Percentiles rank a stretch among this genome's conserved stretches.
phyloP scores from a whole-genome alignment of 257 asterid species.

The Capsicum baccatum region DNA sequence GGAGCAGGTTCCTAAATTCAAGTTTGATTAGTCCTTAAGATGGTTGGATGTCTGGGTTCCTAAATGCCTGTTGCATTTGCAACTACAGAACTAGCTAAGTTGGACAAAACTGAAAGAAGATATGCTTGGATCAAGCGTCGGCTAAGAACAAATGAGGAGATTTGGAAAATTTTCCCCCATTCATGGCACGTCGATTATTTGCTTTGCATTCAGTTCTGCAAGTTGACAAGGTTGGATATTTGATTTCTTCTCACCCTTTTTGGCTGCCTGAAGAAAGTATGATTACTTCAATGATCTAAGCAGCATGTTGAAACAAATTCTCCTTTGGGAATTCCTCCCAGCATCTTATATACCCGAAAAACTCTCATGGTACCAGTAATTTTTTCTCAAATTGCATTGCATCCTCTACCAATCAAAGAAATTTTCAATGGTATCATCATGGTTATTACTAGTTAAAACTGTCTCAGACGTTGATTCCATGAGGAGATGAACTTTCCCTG shows the following conservation, averaged over 20 bases:
- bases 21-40: constrained; percentile 28
- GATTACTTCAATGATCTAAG: constrained; percentile 4
- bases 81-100: constrained; percentile 77
- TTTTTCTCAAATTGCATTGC: constrained; percentile 18
- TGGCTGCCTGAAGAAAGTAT: neutral
- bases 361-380: neutral
- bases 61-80: constrained; percentile 33
- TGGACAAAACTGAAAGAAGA: constrained; percentile 94
- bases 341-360: constrained; percentile 20
- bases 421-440: constrained; percentile 18
- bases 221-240: constrained; percentile 81
- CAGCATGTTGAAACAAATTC: constrained; percentile 8
- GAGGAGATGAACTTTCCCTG: constrained; percentile 12
- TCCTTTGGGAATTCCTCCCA: neutral
- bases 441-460: neutral
- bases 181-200: constrained; percentile 93
- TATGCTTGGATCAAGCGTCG: constrained; percentile 98
- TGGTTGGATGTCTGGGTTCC: constrained; percentile 35
- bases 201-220: constrained; percentile 98
- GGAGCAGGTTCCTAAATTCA: constrained; percentile 69
- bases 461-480: neutral
- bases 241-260: constrained; percentile 24
- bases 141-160: constrained; percentile 90
- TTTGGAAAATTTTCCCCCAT: constrained; percentile 92
- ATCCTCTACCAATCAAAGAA: neutral